Conservation (phyloP, 192 early-diverging fungal genomes). For the Backusella circina region DNA sequence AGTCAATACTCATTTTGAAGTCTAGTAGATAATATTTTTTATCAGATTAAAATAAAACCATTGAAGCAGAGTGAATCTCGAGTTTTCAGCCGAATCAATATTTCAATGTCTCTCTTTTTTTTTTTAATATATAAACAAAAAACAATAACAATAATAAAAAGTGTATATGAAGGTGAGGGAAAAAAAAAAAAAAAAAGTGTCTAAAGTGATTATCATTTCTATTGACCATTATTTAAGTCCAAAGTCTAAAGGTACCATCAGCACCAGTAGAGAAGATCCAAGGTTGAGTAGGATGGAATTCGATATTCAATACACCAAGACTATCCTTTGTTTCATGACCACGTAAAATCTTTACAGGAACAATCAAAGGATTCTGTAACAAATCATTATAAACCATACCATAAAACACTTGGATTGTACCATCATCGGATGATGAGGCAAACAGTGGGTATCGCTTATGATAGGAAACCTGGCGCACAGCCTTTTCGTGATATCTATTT, state of each 20-base stretch:
- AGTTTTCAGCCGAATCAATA: too few relatives aligned
- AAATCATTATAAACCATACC: slow-evolving; percentile 97
- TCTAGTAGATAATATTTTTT: too few relatives aligned
- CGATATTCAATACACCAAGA: slow-evolving; percentile 45
- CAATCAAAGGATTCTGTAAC: slow-evolving; percentile 95
- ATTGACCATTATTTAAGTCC: slow-evolving; percentile 58
- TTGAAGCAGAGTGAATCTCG: too few relatives aligned
- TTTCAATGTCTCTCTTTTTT: not conserved
- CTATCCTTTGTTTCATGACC: slow-evolving; percentile 68
- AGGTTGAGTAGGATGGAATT: slow-evolving; percentile 96
- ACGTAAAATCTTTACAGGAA: slow-evolving; percentile 93
- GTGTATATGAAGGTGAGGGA: not conserved
- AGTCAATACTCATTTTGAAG: too few relatives aligned
- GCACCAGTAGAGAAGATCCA: slow-evolving; percentile 95
- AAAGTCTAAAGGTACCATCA: slow-evolving; percentile 85
- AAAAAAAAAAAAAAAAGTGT: not conserved
- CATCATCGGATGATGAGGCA: slow-evolving; percentile 90
- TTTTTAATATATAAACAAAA: not conserved
- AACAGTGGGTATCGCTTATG: slow-evolving; percentile 91
- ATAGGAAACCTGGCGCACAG: slow-evolving; percentile 84
- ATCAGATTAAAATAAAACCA: too few relatives aligned
- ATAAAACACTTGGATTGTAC: slow-evolving; percentile 93
- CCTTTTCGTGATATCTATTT: slow-evolving; percentile 75
- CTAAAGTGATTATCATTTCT: not conserved
- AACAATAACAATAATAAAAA: not conserved